Percentiles rank a stretch among this genome's conserved stretches.
Conservation (phyloP, 148 eudicot genomes). For the Vaccinium corymbosum region DNA sequence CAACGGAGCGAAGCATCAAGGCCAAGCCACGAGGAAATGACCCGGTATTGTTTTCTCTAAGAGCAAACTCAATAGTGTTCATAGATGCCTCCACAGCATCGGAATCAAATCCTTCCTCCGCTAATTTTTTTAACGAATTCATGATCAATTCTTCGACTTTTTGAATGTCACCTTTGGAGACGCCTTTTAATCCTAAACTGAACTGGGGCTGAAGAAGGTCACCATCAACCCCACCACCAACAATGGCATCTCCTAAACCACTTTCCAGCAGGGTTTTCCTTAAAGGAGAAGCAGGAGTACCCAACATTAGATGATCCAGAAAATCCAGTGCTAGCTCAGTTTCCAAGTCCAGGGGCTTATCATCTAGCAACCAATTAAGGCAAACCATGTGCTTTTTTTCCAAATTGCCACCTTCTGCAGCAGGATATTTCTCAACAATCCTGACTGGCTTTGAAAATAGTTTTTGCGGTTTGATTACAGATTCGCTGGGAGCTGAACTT, state of each 20-base stretch:
- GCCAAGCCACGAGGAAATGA: slow-evolving; percentile 97
- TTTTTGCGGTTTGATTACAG: slow-evolving; percentile 65
- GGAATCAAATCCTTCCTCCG: slow-evolving; percentile 77
- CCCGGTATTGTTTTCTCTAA: slow-evolving; percentile 94
- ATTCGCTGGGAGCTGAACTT: slow-evolving; percentile 69
- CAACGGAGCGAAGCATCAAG: slow-evolving; percentile 90
- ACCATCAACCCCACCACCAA: slow-evolving; percentile 91
- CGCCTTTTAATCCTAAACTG: slow-evolving; percentile 91
- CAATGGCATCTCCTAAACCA: slow-evolving; percentile 92
- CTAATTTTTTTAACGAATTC: slow-evolving; percentile 54
- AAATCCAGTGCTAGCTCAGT: slow-evolving; percentile 85
- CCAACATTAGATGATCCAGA: slow-evolving; percentile 85
- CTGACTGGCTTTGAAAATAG: slow-evolving; percentile 72
- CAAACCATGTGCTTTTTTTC: slow-evolving; percentile 96
- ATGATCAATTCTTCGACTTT: slow-evolving; percentile 84
- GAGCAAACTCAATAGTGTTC: slow-evolving; percentile 96
- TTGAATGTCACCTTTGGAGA: slow-evolving; percentile 69
- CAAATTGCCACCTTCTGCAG: slow-evolving; percentile 82
- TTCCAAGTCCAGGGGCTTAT: slow-evolving; percentile 81
- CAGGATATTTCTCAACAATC: slow-evolving; percentile 88
- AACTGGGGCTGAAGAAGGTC: slow-evolving; percentile 94
- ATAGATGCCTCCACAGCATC: slow-evolving; percentile 96
- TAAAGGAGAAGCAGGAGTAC: slow-evolving; percentile 97
- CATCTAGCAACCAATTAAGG: slow-evolving; percentile 94
- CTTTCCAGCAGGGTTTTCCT: slow-evolving; percentile 90